These are phyloP conservation scores for Xylariaceae sp. DNA, from an alignment of 2,329 filamentous ascomycete species.

Conservation along the genomic window DNA sequence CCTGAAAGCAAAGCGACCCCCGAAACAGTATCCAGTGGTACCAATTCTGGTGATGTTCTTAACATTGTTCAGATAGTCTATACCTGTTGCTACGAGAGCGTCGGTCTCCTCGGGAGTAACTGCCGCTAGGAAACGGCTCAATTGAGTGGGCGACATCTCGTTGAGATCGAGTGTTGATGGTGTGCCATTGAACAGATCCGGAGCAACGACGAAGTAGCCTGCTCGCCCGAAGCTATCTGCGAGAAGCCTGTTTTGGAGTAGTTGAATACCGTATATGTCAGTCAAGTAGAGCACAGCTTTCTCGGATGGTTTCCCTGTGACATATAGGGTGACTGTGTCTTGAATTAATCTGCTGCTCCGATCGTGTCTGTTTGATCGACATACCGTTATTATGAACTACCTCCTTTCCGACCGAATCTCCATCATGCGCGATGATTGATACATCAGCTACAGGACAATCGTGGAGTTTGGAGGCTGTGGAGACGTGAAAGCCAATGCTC, in stretches of 20 bases:
- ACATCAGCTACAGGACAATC: conserved; percentile 37
- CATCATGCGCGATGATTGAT: conserved; percentile 39
- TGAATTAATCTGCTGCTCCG: conserved; percentile 13
- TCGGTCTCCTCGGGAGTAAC: conserved; percentile 53
- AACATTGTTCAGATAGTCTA: conserved; percentile 54
- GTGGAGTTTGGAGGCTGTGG: conserved; percentile 8
- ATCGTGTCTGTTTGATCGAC: neutral
- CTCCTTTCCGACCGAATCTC: conserved; percentile 40
- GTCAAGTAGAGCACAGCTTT: conserved; percentile 44
- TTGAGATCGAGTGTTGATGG: conserved; percentile 43
- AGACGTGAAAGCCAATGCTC: conserved; percentile 25
- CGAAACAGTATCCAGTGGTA: conserved; percentile 70
- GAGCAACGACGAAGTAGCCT: conserved; percentile 44
- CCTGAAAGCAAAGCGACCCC: conserved; percentile 63
- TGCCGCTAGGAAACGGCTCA: conserved; percentile 39
- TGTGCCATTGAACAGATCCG: conserved; percentile 45
- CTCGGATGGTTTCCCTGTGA: conserved; percentile 39
- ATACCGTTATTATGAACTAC: conserved; percentile 40
- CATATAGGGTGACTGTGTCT: conserved; percentile 43
- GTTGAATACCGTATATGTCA: conserved; percentile 44
- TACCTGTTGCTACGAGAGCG: conserved; percentile 53
- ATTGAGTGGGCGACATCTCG: conserved; percentile 36
- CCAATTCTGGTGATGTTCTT: conserved; percentile 60
- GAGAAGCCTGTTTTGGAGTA: conserved; percentile 42
- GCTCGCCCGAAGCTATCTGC: conserved; percentile 48